A percentile compares a stretch with the other conserved stretches of the same genome.
Conservation (phyloP, 176 grass and related monocot species). For the Coix lacrymajobi region DNA sequence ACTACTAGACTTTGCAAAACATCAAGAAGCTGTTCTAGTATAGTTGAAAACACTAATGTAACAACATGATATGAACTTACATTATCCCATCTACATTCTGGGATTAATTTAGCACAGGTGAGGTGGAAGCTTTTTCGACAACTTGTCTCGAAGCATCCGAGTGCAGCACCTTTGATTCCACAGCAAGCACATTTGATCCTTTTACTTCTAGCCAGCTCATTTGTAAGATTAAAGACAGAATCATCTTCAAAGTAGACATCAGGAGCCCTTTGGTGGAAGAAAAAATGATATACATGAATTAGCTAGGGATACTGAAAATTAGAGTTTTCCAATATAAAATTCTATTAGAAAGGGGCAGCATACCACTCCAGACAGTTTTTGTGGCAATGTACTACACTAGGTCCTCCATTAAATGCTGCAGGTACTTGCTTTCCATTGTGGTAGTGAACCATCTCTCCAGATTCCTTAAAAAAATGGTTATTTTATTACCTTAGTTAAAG, state of each 20-base stretch:
- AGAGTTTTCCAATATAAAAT: not conserved
- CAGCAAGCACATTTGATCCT: constrained; percentile 91
- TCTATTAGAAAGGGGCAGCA: constrained; percentile 7
- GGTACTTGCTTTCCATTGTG: constrained; percentile 54
- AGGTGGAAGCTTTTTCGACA: constrained; percentile 91
- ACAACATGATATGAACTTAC: constrained; percentile 49
- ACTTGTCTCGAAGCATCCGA: constrained; percentile 79
- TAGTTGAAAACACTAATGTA: constrained; percentile 7
- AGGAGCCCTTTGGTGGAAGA: constrained; percentile 63
- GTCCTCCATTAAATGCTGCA: constrained; percentile 46
- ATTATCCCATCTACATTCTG: constrained; percentile 87
- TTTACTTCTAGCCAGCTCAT: constrained; percentile 79
- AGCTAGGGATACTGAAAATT: not conserved
- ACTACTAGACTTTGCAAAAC: not conserved
- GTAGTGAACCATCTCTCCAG: constrained; percentile 93
- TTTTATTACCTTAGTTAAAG: not conserved
- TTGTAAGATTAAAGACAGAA: constrained; percentile 58
- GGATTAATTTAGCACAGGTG: constrained; percentile 83
- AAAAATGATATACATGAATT: not conserved
- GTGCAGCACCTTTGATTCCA: constrained; percentile 87
- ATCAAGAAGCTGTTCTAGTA: not conserved
- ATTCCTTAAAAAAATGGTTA: constrained; percentile 41
- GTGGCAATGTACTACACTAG: constrained; percentile 60
- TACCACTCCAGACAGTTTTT: constrained; percentile 95
- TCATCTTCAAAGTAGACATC: constrained; percentile 92